Evolutionary conservation across 495 filamentous ascomycete genomes (phyloP), one percentile per base, ranked within the genome.

Genomic region (Oleoguttula mirabilis): DNA sequence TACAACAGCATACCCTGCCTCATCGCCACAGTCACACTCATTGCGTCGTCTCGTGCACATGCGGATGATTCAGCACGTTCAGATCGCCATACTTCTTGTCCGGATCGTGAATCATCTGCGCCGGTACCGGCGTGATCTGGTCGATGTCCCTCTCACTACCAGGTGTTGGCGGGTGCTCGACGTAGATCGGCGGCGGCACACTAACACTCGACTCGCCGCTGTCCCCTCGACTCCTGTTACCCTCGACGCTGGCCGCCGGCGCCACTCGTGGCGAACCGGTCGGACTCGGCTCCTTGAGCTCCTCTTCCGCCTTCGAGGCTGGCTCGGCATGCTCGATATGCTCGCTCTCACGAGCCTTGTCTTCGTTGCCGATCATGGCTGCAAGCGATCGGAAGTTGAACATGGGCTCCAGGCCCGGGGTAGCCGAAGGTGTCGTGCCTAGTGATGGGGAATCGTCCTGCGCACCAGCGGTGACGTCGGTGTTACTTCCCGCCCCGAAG

Each of bases 341-440:
- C 47, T 59, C 43, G 19, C 34, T 52, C 21, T 48, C 40, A 10
- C 21, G 39, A n/a, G 50, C 50, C 17, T 54, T 52, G 16, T 79
- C 74, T 39, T 81, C 77, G 23, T 75, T 66, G 3, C 79, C 83
- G 40, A 94, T 86, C 54, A 94, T 80, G 45, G 80, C 83, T 3
- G 83, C 83, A 20, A 95, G 66, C 50, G 85, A 94, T 40, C 82
- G 68, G 53, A 95, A 94, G 59, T 92, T 94, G 64, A 93, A 88
- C 75, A 93, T 76, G 2, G 83, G 75, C 52, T 94, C 88, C 0
- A 66, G 60, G 34, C 73, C 71, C 28, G 63, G 53, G 0, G 59
- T 59, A 6, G 48, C 49, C 0, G 50, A 43, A 6, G 47, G 23
- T 12, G 39, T 38, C 4, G 51, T 38, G 2, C 31, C 37, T 14